Evolutionary conservation across 1,139 yeast species (phyloP).

Genomic region (Nakaseomyces delphensis): DNA sequence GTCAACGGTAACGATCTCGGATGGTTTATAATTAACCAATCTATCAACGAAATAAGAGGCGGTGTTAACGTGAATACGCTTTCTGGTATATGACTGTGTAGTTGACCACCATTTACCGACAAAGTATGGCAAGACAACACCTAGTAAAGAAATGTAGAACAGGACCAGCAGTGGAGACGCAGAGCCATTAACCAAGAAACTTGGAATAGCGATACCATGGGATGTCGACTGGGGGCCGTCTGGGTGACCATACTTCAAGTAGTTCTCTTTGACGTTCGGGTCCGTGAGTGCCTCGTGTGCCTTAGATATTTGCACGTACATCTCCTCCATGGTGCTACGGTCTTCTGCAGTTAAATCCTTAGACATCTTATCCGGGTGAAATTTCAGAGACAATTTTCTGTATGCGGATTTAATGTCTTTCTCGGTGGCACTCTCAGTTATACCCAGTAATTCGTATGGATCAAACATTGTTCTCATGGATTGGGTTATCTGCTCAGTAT

Average conservation of each 20-base stretch:
- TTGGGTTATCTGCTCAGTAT: constrained; percentile 15
- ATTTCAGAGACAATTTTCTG: constrained; percentile 76
- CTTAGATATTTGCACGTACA: constrained; percentile 72
- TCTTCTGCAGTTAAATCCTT: constrained; percentile 53
- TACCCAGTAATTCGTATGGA: constrained; percentile 81
- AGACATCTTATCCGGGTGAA: constrained; percentile 89
- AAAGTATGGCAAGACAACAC: constrained; percentile 64
- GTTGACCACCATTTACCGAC: constrained; percentile 89
- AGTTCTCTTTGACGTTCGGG: constrained; percentile 74
- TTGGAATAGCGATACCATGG: constrained; percentile 96
- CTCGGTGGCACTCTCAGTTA: constrained; percentile 61
- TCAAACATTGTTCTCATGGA: constrained; percentile 43
- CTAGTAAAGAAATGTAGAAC: constrained; percentile 62
- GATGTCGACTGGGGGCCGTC: constrained; percentile 93
- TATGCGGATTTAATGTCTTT: constrained; percentile 74
- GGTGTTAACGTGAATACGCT: constrained; percentile 74
- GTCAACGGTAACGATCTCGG: constrained; percentile 53
- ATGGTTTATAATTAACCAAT: constrained; percentile 67
- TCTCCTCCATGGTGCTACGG: constrained; percentile 54
- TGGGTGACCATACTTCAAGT: constrained; percentile 85
- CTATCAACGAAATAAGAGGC: constrained; percentile 63
- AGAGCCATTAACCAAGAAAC: constrained; percentile 78
- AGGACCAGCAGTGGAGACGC: constrained; percentile 58
- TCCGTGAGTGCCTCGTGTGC: constrained; percentile 96
- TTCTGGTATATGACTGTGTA: constrained; percentile 71